Percentiles rank a stretch among this genome's conserved stretches.
phyloP scores from a whole-genome alignment of 2,329 filamentous ascomycete genomes.

The Sporothrix curviconia region DNA sequence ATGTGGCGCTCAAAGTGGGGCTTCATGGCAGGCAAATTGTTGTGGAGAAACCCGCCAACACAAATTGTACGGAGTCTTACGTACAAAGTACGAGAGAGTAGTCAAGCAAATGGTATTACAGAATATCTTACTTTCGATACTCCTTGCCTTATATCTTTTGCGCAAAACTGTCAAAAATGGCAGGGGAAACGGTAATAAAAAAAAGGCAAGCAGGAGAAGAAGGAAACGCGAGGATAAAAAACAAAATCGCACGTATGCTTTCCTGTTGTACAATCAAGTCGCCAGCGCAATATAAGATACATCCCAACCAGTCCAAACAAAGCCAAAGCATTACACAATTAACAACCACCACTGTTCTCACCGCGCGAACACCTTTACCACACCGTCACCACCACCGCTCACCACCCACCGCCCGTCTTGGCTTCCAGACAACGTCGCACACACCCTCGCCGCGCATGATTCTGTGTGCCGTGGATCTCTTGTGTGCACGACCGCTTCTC shows the following conservation, averaged over 20 bases:
- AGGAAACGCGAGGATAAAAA: neutral
- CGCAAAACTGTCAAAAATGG: no score
- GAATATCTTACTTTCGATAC: no score
- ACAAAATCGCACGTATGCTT: neutral
- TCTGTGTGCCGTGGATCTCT: slow-evolving; percentile 85
- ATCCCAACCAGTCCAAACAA: neutral
- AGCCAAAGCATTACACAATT: neutral
- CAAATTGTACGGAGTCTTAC: no score
- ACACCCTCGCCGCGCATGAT: slow-evolving; percentile 95
- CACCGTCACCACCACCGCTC: slow-evolving; percentile 86
- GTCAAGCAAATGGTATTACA: no score
- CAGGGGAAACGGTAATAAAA: neutral
- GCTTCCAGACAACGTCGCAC: slow-evolving; percentile 90
- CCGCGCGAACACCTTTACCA: slow-evolving; percentile 82
- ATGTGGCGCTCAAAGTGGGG: no score
- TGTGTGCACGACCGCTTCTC: slow-evolving; percentile 94
- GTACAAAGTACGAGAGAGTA: no score
- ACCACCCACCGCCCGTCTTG: slow-evolving; percentile 92
- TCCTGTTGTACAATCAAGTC: slow-evolving; percentile 8
- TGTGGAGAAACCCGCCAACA: no score
- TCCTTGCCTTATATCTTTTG: no score
- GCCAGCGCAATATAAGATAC: slow-evolving; percentile 1
- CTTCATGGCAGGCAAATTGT: no score
- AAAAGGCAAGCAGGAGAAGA: neutral
- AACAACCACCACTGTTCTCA: slow-evolving; percentile 22